Conservation (phyloP, 139 green algal species). For the Zygnema circumcarinatum region DNA sequence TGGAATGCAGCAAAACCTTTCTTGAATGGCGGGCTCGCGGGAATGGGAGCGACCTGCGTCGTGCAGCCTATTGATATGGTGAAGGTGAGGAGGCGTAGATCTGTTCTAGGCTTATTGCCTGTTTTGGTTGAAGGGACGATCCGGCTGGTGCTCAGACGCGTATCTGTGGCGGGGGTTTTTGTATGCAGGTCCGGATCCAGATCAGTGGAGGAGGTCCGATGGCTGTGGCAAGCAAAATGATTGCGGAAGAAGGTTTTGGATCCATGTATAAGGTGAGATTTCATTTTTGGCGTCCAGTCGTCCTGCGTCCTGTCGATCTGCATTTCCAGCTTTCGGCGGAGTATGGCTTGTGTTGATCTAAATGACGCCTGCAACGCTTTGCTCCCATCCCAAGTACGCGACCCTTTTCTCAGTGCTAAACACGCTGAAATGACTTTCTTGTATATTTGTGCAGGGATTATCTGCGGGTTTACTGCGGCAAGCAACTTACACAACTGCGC, state of each 20-base stretch:
- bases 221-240: slow-evolving; percentile 56
- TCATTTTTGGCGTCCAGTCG: no score
- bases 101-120: neutral
- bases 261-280: slow-evolving; percentile 57
- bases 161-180: no score
- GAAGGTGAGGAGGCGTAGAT: slow-evolving; percentile 86
- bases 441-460: slow-evolving; percentile 83
- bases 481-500: slow-evolving; percentile 96
- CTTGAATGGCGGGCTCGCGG: slow-evolving; percentile 91
- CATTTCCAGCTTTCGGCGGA: no score
- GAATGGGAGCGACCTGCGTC: slow-evolving; percentile 88
- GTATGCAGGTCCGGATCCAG: slow-evolving; percentile 90
- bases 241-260: slow-evolving; percentile 56
- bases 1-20: slow-evolving; percentile 95
- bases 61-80: slow-evolving; percentile 98
- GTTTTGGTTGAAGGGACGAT: no score
- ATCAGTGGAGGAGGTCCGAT: slow-evolving; percentile 86
- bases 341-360: no score
- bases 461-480: slow-evolving; percentile 94
- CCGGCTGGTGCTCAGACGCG: no score
- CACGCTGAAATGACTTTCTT: no score
- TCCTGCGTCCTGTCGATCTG: no score
- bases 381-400: no score
- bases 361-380: no score
- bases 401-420: no score